Evolutionary conservation across 2,329 filamentous ascomycete species (phyloP), one percentile per base, ranked within the genome.

Genomic region (Hypoxylon sp.): DNA sequence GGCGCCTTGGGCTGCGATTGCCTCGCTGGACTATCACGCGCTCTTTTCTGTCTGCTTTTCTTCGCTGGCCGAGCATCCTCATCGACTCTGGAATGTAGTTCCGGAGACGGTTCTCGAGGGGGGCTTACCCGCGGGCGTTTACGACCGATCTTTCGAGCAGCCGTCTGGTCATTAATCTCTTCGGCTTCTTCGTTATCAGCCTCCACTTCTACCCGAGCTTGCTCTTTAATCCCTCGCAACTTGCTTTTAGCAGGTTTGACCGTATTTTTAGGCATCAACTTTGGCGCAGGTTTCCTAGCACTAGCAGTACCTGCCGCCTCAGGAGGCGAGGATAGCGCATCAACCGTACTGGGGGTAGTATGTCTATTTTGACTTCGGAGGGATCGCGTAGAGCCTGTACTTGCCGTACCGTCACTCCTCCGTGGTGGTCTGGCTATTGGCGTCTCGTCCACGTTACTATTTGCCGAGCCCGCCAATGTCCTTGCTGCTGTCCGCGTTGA

Each of bases 91-190:
- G 80, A 81, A 10, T 82, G 81, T 2, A 82, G 76, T 48, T 85
- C 83, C 1, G 83, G 81, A 0, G 84, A 84, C 2, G 72, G 65
- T 67, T 71, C 77, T n/a, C 76, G 77, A 24, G 76, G 76, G 2
- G 76, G 67, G 64, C 80, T 82, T 13, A 74, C 71, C 46, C 83
- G 81, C 2, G 77, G 79, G 1, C 84, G 82, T 70, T 85, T 87
- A 56, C 76, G 80, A 5, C 83, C 80, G 6, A 86, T 73, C 0
- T 63, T 70, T 59, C 75, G 72, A 2, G 85, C 84, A 3, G 83
- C 82, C 69, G 86, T 83, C 3, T 74, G 67, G 2, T 76, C 81
- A 39, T 79, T 76, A 14, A 87, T 80, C 51, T 85, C 83, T 54
- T 86, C 80, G 0, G 83, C 84, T 52, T 80, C 76, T 9, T 81